phyloP scores from a whole-genome alignment of 805 yeast species.

The Martiniozyma abietophila region DNA sequence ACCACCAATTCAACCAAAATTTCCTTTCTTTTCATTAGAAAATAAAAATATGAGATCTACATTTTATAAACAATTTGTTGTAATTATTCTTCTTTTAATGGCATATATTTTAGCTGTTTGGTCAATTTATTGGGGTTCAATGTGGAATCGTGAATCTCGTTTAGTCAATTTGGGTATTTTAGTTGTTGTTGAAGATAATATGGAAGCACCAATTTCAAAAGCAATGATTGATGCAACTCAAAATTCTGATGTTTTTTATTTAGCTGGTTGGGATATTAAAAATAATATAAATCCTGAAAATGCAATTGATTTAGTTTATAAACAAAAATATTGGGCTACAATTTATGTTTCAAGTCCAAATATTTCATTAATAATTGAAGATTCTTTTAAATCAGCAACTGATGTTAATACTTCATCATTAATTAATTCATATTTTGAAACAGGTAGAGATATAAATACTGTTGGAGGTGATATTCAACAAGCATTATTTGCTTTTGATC shows the following conservation, averaged over 20 bases:
- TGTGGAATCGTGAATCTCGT: constrained; percentile 26
- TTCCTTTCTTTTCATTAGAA: constrained; percentile 14
- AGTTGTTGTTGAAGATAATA: constrained; percentile 31
- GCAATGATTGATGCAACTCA: constrained; percentile 17
- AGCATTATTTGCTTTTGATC: constrained; percentile 30
- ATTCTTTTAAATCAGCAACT: constrained; percentile 32
- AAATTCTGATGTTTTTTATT: constrained; percentile 9
- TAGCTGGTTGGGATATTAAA: constrained; percentile 31
- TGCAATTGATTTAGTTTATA: constrained; percentile 36
- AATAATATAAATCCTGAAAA: constrained; percentile 27
- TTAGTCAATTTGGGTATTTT: constrained; percentile 29
- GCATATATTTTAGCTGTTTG: constrained; percentile 30
- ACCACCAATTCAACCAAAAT: constrained; percentile 7
- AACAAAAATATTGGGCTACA: constrained; percentile 56
- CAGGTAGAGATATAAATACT: constrained; percentile 52
- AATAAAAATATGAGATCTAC: constrained; percentile 10
- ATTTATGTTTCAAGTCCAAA: constrained; percentile 39
- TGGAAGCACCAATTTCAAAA: constrained; percentile 24
- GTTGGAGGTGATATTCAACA: constrained; percentile 39
- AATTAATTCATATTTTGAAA: constrained; percentile 36
- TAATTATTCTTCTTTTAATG: constrained; percentile 24
- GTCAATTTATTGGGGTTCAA: constrained; percentile 43
- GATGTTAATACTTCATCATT: constrained; percentile 21
- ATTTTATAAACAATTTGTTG: constrained; percentile 11
- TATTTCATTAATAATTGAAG: constrained; percentile 31